These are phyloP conservation scores for Boletus albobrunnescens DNA, from an alignment of 1,284 basidiomycete species.

Conservation along the genomic window DNA sequence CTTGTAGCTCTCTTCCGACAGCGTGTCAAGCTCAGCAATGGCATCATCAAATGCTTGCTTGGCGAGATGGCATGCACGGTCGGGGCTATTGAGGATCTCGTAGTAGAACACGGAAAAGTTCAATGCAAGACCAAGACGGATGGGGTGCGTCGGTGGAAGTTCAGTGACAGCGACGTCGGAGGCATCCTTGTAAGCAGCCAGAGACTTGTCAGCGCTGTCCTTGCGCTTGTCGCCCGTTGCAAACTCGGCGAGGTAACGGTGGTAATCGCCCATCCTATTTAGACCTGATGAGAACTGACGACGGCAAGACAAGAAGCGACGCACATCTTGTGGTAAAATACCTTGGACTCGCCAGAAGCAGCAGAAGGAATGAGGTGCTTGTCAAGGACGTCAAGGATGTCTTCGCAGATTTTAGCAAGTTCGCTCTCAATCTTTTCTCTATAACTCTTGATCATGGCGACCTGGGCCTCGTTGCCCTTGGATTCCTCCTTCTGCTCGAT, in stretches of 20 bases:
- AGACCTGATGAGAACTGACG: neutral
- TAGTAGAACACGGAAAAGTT: conserved; percentile 99
- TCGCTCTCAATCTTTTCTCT: conserved; percentile 98
- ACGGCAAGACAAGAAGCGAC: conserved; percentile 28
- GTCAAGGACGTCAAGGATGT: conserved; percentile 97
- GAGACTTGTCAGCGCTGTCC: conserved; percentile 96
- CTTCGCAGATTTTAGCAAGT: conserved; percentile 98
- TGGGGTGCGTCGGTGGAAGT: conserved; percentile 98
- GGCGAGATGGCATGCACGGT: conserved; percentile 98
- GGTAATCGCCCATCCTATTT: conserved; percentile 98
- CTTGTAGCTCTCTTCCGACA: conserved; percentile 99
- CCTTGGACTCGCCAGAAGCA: conserved; percentile 97
- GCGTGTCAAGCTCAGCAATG: conserved; percentile 98
- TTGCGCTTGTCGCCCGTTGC: conserved; percentile 99
- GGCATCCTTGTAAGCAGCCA: conserved; percentile 99
- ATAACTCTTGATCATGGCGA: conserved; percentile 98
- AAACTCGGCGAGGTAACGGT: conserved; percentile 99
- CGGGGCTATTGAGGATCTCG: conserved; percentile 99
- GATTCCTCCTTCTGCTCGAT: conserved; percentile 99
- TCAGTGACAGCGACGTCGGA: conserved; percentile 98
- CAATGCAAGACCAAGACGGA: conserved; percentile 96
- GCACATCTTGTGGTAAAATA: conserved; percentile 99
- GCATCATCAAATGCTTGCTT: conserved; percentile 99
- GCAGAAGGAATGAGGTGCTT: conserved; percentile 99
- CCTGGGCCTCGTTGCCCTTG: conserved; percentile 97